Conservation (phyloP, 164 flowering plant species). For the Cinnamomum chago region DNA sequence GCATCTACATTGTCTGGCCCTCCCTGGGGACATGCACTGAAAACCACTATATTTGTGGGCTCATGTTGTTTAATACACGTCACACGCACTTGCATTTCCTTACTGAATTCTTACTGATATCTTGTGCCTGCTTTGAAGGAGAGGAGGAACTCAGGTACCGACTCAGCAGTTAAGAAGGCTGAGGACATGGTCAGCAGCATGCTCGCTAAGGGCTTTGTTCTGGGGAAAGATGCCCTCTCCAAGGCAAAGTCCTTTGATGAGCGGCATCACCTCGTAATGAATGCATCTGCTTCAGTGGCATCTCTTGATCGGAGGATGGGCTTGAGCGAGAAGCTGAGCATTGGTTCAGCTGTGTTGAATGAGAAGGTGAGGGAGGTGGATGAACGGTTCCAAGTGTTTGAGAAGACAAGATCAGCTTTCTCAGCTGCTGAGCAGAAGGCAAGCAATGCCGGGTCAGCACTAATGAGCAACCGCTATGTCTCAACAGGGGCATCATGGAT, state of each 20-base stretch:
- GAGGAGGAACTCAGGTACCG: slow-evolving; percentile 17
- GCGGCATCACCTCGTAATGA: slow-evolving; percentile 48
- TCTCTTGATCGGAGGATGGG: slow-evolving; percentile 60
- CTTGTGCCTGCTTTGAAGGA: slow-evolving; percentile 21
- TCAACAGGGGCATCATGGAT: slow-evolving; percentile 76
- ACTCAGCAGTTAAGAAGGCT: slow-evolving; percentile 46
- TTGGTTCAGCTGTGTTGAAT: slow-evolving; percentile 49
- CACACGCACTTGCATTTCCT: not conserved
- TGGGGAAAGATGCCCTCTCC: slow-evolving; percentile 79
- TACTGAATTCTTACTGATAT: not conserved
- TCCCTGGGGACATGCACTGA: too few species aligned
- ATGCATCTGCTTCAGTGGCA: slow-evolving; percentile 64
- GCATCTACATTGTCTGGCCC: too few species aligned
- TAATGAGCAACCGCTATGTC: slow-evolving; percentile 61
- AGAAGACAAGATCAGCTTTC: slow-evolving; percentile 58
- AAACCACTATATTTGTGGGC: too few species aligned
- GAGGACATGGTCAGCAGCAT: slow-evolving; percentile 79
- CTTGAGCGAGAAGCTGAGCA: slow-evolving; percentile 55
- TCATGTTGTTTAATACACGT: not conserved
- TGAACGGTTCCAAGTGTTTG: slow-evolving; percentile 54
- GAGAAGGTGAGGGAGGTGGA: slow-evolving; percentile 70
- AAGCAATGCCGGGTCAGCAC: slow-evolving; percentile 54
- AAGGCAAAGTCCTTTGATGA: slow-evolving; percentile 74
- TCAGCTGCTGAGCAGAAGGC: slow-evolving; percentile 67
- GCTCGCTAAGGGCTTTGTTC: slow-evolving; percentile 72